Percentiles rank a stretch among this genome's conserved stretches.
phyloP scores from a whole-genome alignment of 306 rosid species.

The Rosa rugosa region DNA sequence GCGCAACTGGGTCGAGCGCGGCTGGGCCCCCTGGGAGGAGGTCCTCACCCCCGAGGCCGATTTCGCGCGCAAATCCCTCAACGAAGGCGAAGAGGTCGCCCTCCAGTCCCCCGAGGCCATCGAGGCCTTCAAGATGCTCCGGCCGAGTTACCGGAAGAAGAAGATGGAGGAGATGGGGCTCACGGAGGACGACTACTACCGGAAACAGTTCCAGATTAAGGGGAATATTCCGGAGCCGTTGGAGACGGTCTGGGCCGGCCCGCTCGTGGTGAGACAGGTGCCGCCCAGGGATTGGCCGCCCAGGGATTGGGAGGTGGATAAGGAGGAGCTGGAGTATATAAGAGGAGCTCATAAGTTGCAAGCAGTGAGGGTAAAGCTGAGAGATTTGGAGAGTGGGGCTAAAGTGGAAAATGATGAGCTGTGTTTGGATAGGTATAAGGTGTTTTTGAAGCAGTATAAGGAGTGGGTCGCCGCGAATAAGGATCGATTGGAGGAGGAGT shows the following conservation, averaged over 20 bases:
- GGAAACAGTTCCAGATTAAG: slow-evolving; percentile 70
- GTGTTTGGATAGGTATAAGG: slow-evolving; percentile 81
- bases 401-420: slow-evolving; percentile 44
- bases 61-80: slow-evolving; percentile 78
- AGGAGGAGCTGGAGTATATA: slow-evolving; percentile 72
- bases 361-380: slow-evolving; percentile 56
- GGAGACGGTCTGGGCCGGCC: slow-evolving; percentile 61
- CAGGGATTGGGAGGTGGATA: slow-evolving; percentile 84
- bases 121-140: slow-evolving; percentile 86
- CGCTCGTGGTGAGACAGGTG: slow-evolving; percentile 57
- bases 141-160: slow-evolving; percentile 67
- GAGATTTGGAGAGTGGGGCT: slow-evolving; percentile 47
- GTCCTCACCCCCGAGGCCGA: slow-evolving; percentile 82
- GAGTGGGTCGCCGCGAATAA: slow-evolving; percentile 83
- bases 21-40: slow-evolving; percentile 99
- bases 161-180: slow-evolving; percentile 80
- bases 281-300: slow-evolving; percentile 99
- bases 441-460: slow-evolving; percentile 80
- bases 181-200: slow-evolving; percentile 69
- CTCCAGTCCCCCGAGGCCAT: slow-evolving; percentile 82
- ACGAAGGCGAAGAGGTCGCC: slow-evolving; percentile 92
- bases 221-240: slow-evolving; percentile 75
- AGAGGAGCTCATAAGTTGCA: slow-evolving; percentile 74
- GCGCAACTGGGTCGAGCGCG: slow-evolving; percentile 88
- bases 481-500: slow-evolving; percentile 82